Evolutionary conservation across 306 rosid genomes (phyloP).

Genomic region (Prunus padus): DNA sequence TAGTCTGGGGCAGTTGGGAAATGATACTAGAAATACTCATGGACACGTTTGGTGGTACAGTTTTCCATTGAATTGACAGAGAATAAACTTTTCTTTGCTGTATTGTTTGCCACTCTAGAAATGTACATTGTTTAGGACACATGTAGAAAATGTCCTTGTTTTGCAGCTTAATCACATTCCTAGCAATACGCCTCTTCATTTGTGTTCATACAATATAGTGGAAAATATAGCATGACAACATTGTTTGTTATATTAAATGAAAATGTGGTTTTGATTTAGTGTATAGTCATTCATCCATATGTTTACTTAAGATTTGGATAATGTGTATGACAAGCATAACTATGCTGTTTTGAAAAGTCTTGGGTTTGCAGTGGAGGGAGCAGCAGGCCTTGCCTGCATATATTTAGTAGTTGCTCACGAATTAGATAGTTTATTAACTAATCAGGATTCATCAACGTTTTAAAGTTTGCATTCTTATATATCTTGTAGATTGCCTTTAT

Average conservation of each 20-base stretch:
- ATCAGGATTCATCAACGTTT: not conserved
- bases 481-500: constrained; percentile 79
- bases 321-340: not conserved
- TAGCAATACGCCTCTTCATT: not conserved
- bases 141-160: not conserved
- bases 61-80: not conserved
- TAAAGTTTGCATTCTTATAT: constrained; percentile 13
- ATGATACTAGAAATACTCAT: not conserved
- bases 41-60: not conserved
- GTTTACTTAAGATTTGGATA: constrained; percentile 2
- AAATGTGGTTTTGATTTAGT: not conserved
- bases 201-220: not conserved
- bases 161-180: not conserved
- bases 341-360: not conserved
- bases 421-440: not conserved
- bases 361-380: not conserved
- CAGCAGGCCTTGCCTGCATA: not conserved
- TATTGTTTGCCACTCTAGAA: not conserved
- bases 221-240: not conserved
- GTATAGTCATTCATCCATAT: not conserved
- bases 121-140: not conserved
- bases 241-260: not conserved
- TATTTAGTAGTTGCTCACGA: not conserved
- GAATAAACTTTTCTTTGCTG: not conserved
- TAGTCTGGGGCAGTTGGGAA: not conserved